Percentiles rank a stretch among this genome's conserved stretches.
These are phyloP conservation scores for Leccinellum albellum DNA, from an alignment of 768 basidiomycete genomes.

Conservation along the genomic window DNA sequence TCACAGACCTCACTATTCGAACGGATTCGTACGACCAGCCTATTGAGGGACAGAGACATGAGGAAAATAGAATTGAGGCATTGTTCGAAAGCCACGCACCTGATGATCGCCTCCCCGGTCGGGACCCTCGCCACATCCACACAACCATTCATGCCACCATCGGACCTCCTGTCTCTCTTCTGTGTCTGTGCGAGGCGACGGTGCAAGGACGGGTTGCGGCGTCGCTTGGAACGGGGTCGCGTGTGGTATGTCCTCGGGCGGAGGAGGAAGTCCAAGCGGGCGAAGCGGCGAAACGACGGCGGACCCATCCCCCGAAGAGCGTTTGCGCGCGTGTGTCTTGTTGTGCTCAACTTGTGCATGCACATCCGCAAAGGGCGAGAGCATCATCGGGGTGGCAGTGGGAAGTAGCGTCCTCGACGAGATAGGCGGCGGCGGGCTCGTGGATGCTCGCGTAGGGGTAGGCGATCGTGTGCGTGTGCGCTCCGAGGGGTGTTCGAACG, in stretches of 20 bases:
- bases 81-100: slow-evolving; percentile 38
- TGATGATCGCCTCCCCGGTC: slow-evolving; percentile 71
- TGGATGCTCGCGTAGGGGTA: neutral
- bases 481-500: slow-evolving; percentile 38
- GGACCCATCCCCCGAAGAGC: slow-evolving; percentile 5
- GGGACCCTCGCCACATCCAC: slow-evolving; percentile 72
- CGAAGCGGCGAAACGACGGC: slow-evolving; percentile 42
- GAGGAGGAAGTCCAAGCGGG: slow-evolving; percentile 58
- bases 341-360: slow-evolving; percentile 12
- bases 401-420: neutral
- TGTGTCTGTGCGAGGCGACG: slow-evolving; percentile 19
- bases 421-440: neutral
- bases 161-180: slow-evolving; percentile 39
- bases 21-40: slow-evolving; percentile 73
- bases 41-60: slow-evolving; percentile 22
- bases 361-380: slow-evolving; percentile 38
- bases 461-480: neutral
- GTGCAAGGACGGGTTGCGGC: slow-evolving; percentile 28
- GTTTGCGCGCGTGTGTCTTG: neutral
- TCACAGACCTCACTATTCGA: slow-evolving; percentile 32
- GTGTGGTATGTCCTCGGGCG: slow-evolving; percentile 34
- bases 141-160: slow-evolving; percentile 89
- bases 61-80: neutral
- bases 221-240: slow-evolving; percentile 34
- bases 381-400: slow-evolving; percentile 6